phyloP scores from a whole-genome alignment of 192 early-diverging fungal genomes.

The Backusella liffmaniae region DNA sequence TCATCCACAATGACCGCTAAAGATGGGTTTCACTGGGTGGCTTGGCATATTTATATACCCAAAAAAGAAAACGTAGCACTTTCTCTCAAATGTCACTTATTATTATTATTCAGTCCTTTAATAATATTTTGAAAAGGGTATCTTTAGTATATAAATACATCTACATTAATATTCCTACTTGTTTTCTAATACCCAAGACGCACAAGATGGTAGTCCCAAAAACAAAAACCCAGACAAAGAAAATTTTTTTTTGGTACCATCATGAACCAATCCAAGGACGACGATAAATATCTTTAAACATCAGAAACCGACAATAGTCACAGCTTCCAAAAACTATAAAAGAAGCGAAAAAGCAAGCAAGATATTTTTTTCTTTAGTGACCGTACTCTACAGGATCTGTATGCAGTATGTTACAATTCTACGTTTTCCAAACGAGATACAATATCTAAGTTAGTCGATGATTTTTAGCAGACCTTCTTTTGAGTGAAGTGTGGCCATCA shows the following conservation, averaged over 20 bases:
- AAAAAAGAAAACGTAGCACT: not conserved
- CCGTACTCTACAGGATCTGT: conserved; percentile 25
- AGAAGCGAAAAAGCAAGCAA: conserved; percentile 4
- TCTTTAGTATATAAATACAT: too few relatives aligned
- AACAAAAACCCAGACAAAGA: too few relatives aligned
- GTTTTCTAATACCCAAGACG: too few relatives aligned
- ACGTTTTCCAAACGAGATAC: conserved; percentile 29
- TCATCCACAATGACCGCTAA: not conserved
- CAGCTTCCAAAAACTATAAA: conserved; percentile 5
- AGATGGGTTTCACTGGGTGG: not conserved
- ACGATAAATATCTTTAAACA: not conserved
- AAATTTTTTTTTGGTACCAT: not conserved
- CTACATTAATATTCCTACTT: too few relatives aligned
- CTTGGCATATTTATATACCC: not conserved
- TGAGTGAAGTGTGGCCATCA: conserved; percentile 33
- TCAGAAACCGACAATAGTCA: not conserved
- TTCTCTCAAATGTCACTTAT: not conserved
- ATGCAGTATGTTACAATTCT: conserved; percentile 18
- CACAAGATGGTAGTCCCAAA: too few relatives aligned
- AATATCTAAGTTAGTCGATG: conserved; percentile 30
- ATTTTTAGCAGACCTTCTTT: conserved; percentile 27
- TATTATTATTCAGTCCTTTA: too few relatives aligned
- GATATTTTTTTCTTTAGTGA: conserved; percentile 21
- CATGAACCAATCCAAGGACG: not conserved
- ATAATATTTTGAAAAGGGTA: too few relatives aligned